Percentiles rank a stretch among this genome's conserved stretches.
These are phyloP conservation scores for Scheffersomyces stipitis DNA, from an alignment of 805 yeast species.

Conservation along the genomic window DNA sequence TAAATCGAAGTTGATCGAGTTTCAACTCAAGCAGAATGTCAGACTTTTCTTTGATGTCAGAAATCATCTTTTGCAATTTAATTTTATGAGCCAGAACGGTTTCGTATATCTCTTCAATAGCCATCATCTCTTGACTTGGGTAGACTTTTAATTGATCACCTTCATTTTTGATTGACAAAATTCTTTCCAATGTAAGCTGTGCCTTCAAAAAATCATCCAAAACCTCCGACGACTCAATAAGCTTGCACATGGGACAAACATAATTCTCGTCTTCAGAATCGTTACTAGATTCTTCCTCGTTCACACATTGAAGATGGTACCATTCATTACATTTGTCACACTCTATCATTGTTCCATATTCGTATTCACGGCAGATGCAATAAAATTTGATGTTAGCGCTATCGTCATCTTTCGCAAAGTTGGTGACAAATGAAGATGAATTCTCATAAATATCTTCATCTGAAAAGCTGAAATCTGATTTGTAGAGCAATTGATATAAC, in stretches of 20 bases:
- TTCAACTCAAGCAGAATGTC: conserved; percentile 9
- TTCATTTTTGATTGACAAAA: conserved; percentile 10
- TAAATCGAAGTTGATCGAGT: conserved; percentile 22
- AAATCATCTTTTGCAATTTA: conserved; percentile 8
- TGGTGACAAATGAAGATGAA: conserved; percentile 23
- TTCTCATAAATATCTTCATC: conserved; percentile 25
- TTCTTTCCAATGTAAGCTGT: conserved; percentile 13
- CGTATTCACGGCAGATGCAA: conserved; percentile 64
- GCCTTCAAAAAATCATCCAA: conserved; percentile 13
- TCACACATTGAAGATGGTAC: conserved; percentile 65
- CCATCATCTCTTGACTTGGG: conserved; percentile 21
- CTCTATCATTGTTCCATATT: conserved; percentile 63
- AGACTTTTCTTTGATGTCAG: conserved; percentile 13
- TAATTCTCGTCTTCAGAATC: conserved; percentile 22
- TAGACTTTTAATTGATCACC: conserved; percentile 15
- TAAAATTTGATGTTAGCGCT: conserved; percentile 23
- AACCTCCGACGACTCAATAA: conserved; percentile 16
- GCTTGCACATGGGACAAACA: conserved; percentile 31
- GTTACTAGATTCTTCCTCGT: conserved; percentile 12
- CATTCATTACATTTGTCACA: conserved; percentile 72
- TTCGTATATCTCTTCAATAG: conserved; percentile 17
- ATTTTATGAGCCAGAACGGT: conserved; percentile 2
- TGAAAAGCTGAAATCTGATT: conserved; percentile 25
- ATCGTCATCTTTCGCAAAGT: conserved; percentile 8
- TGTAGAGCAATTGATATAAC: conserved; percentile 17